phyloP scores from a whole-genome alignment of 768 basidiomycete genomes.

The Pilatotrama ljubarskyi region DNA sequence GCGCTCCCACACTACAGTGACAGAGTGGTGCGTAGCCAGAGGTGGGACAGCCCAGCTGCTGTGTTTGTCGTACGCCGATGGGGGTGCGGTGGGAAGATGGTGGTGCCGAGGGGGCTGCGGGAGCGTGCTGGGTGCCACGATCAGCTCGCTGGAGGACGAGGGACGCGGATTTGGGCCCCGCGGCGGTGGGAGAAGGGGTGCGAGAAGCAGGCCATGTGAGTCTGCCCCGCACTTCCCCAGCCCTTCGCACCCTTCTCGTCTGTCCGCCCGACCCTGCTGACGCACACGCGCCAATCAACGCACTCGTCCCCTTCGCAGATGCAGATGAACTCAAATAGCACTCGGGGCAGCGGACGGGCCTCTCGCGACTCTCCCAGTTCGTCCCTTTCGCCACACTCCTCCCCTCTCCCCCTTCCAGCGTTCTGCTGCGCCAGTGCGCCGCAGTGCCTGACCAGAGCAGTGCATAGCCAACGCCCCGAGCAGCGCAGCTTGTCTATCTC shows the following conservation, averaged over 20 bases:
- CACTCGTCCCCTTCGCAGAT: not conserved
- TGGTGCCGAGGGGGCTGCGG: not conserved
- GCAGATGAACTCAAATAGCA: constrained; percentile 1
- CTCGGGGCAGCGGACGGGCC: not conserved
- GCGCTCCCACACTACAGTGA: not conserved
- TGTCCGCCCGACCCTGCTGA: constrained; percentile 11
- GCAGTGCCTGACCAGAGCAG: no score
- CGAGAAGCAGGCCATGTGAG: constrained; percentile 9
- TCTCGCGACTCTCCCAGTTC: not conserved
- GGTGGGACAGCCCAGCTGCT: not conserved
- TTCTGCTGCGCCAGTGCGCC: not conserved
- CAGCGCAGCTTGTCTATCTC: no score
- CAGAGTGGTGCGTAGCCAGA: not conserved
- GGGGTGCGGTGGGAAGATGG: constrained; percentile 8
- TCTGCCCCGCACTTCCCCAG: constrained; percentile 10
- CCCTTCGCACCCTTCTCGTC: not conserved
- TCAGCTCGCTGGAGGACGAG: not conserved
- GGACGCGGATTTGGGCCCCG: constrained; percentile 1
- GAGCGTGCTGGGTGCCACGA: not conserved
- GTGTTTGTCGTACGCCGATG: not conserved
- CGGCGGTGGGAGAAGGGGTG: not conserved
- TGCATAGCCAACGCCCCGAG: no score
- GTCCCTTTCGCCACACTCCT: constrained; percentile 4
- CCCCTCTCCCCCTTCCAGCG: not conserved
- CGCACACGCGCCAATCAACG: constrained; percentile 12